Base-by-base conservation (phyloP, 116 monocot species). In the Phalaenopsis hybrid region DNA sequence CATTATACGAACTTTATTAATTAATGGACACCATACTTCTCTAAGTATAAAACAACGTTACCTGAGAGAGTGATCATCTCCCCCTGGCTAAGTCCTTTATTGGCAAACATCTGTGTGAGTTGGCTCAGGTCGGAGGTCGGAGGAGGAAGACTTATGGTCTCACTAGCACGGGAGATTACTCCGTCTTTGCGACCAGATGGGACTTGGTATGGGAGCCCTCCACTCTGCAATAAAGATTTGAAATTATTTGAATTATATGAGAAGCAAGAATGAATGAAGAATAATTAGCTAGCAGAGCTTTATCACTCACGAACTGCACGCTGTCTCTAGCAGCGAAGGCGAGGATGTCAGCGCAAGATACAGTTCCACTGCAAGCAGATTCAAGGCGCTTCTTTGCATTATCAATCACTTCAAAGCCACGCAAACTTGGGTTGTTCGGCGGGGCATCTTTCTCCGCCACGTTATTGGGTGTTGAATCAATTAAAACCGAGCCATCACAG, bases 301-400 rank as follows among this genome's bases (percentile, higher is more conserved):
- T 80, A 81, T 83, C 75, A 48, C 89, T 85, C 70, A 87, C 52
- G 10, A 91, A 78, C 11, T 55, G 18, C 31, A 82, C 37, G 81
- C 85, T 82, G 79, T 89, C 89, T 72, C 92, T 90, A 41, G 94
- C 87, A 4, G 94, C 94, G 57, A 94, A 85, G 43, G 94, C 92
- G 25, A 94, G 77, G 86, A 94, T 90, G 89, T 94, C 94, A 48
- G 94, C 85, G 68, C 94, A 94, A 33, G 94, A 94, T 37, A 94
- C 94, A 6, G 63, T 82, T 55, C 83, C 4, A 1, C 89, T 88
- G 83, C 93, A 93, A 16, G 10, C 13, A 3, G 81, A 75, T 78
- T 91, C 93, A 75, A 93, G 33, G 46, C 74, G 80, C 41, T 87
- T 5, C 83, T 93, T 93, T 65, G 93, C 93, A 1, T 72, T 83